Evolutionary conservation across 176 grass and related monocot genomes (phyloP).

Genomic region (Pontederia paniculata): DNA sequence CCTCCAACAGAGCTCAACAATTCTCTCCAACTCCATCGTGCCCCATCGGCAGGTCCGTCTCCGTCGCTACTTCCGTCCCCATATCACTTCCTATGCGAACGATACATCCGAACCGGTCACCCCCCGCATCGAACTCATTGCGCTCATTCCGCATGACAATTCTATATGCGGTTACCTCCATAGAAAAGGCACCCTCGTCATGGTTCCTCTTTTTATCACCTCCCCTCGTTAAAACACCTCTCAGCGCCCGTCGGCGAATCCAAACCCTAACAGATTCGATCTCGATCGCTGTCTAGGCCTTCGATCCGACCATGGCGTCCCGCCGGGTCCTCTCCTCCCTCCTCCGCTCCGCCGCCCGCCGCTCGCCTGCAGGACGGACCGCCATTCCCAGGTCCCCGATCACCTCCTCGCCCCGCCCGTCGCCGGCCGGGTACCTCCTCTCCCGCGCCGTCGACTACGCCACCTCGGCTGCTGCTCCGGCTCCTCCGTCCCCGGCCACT

Average conservation of each 20-base stretch:
- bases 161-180: too few species aligned
- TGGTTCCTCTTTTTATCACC: too few species aligned
- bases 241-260: not conserved
- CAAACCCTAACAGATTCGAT: not conserved
- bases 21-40: too few species aligned
- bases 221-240: too few species aligned
- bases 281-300: not conserved
- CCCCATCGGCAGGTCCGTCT: too few species aligned
- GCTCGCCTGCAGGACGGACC: not conserved
- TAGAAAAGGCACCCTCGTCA: too few species aligned
- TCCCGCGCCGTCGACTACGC: not conserved
- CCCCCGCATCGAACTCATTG: too few species aligned
- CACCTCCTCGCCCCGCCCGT: not conserved
- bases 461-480: not conserved
- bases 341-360: conserved; percentile 9
- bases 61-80: too few species aligned
- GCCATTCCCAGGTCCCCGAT: not conserved
- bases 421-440: not conserved
- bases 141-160: too few species aligned
- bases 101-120: too few species aligned
- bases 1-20: too few species aligned
- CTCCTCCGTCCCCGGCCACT: not conserved
- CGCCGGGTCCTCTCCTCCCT: conserved; percentile 11
- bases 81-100: too few species aligned
- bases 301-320: conserved; percentile 3